These are phyloP conservation scores for Pterocarpus santalinus DNA, from an alignment of 306 rosid genomes.

Conservation along the genomic window DNA sequence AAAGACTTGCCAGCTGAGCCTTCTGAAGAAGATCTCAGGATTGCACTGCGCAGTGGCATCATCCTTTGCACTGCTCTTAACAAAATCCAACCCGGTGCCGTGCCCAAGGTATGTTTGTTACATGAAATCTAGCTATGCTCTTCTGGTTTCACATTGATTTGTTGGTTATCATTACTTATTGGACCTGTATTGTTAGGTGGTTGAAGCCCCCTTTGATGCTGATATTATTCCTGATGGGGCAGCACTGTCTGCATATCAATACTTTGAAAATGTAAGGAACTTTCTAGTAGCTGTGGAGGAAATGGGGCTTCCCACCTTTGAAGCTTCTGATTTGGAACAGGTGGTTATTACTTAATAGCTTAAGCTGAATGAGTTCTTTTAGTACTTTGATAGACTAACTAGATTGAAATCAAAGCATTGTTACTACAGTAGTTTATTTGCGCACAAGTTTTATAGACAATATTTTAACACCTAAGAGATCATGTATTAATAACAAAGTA, in stretches of 20 bases:
- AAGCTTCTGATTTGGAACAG: slow-evolving; percentile 91
- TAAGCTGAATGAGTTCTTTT: slow-evolving; percentile 22
- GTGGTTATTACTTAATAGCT: slow-evolving; percentile 45
- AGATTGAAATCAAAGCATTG: neutral
- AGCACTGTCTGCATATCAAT: slow-evolving; percentile 56
- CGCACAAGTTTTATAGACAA: too few species aligned
- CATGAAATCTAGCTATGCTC: slow-evolving; percentile 2
- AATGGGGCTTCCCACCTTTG: slow-evolving; percentile 81
- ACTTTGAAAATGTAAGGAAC: slow-evolving; percentile 61
- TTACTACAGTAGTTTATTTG: too few species aligned
- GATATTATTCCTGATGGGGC: slow-evolving; percentile 49
- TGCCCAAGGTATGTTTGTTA: slow-evolving; percentile 65
- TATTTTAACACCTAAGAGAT: too few species aligned
- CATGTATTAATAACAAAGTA: too few species aligned
- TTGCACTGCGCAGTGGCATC: slow-evolving; percentile 86
- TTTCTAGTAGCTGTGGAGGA: slow-evolving; percentile 53
- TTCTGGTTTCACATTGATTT: neutral
- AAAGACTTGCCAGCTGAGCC: slow-evolving; percentile 88
- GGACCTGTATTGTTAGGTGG: slow-evolving; percentile 44
- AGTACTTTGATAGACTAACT: slow-evolving; percentile 11
- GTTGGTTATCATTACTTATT: slow-evolving; percentile 20
- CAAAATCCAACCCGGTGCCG: slow-evolving; percentile 83
- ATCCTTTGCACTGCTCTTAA: slow-evolving; percentile 87
- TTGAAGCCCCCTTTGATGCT: slow-evolving; percentile 55
- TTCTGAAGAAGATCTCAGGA: slow-evolving; percentile 87